Conservation (phyloP, 2,329 filamentous ascomycete genomes). For the Botrytis byssoidea region DNA sequence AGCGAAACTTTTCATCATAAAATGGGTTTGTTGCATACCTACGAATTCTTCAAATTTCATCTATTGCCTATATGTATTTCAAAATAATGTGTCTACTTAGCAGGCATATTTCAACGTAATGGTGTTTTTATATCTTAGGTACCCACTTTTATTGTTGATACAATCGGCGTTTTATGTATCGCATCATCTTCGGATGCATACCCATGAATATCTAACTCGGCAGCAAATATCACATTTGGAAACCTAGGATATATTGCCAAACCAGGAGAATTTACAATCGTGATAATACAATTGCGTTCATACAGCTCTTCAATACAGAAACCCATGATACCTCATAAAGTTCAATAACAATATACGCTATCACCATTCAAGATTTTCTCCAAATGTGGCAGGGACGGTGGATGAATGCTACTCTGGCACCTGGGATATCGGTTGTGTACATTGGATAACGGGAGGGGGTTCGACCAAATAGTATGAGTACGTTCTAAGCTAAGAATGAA, state of each 20-base stretch:
- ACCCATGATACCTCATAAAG: neutral
- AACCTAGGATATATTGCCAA: neutral
- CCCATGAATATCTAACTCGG: neutral
- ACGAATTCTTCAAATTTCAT: neutral
- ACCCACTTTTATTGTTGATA: neutral
- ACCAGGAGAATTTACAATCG: neutral
- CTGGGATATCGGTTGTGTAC: neutral
- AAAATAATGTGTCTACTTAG: neutral
- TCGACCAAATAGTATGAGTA: neutral
- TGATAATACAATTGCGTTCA: neutral
- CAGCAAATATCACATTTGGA: neutral
- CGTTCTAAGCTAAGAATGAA: neutral
- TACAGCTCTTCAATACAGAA: neutral
- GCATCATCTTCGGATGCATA: neutral
- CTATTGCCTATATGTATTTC: neutral
- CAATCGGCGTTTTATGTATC: neutral
- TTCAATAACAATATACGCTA: neutral
- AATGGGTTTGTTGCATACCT: neutral
- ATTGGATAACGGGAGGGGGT: neutral
- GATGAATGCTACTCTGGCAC: neutral
- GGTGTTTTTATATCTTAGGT: accelerated
- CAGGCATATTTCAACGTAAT: neutral
- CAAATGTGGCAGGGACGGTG: neutral
- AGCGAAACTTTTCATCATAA: neutral
- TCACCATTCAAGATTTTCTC: neutral